Evolutionary conservation across 2,329 filamentous ascomycete species (phyloP), one percentile per base, ranked within the genome.

Genomic region (Cordyceps cateniannulata): DNA sequence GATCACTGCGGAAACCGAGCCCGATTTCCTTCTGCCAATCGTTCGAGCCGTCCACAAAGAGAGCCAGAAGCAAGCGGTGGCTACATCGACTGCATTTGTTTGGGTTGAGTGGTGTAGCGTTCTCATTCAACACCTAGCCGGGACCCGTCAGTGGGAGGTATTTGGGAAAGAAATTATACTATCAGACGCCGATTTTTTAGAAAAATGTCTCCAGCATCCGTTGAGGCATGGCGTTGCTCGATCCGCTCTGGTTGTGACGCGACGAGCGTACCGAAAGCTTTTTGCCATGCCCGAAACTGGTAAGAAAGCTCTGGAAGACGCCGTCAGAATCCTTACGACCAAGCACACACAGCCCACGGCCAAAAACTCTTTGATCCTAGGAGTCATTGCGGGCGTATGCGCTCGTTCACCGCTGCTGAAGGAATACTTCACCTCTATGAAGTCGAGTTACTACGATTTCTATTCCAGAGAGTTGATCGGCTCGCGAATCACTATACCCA

Each of bases 71-170:
- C 77, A 82, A 20, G 87, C 85, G 64, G 87, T 98, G 68, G 91
- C 93, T 35, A 78, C 89, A 18, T 85, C 83, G 48, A 96, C 86
- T 73, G 90, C 92, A 5, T 96, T 97, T 71, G 91, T 96, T 53
- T 79, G 99, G 66, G 82, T 95, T 16, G 91, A 96, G 73, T 99
- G 93, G 93, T 91, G 87, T 73, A 89, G 88, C 62, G 73, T 93
- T 62, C 76, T 97, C 55, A 83, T 96, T 66, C 86, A 93, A 68
- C 81, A 88, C 62, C 79, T 92, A 27, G 83, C 83, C 35, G 81
- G 81, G 52, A 83, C 83, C 18, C 70, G 81, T 10, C 72, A 83
- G 48, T 92, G 86, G 87, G 82, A 84, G 55, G 79, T 79, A 68
- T 86, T 86, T 71, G 84, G 84, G 58, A 69, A 80, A 65, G 86